Evolutionary conservation across 768 basidiomycete species (phyloP), one percentile per base, ranked within the genome.

Genomic region (Artomyces pyxidatus): DNA sequence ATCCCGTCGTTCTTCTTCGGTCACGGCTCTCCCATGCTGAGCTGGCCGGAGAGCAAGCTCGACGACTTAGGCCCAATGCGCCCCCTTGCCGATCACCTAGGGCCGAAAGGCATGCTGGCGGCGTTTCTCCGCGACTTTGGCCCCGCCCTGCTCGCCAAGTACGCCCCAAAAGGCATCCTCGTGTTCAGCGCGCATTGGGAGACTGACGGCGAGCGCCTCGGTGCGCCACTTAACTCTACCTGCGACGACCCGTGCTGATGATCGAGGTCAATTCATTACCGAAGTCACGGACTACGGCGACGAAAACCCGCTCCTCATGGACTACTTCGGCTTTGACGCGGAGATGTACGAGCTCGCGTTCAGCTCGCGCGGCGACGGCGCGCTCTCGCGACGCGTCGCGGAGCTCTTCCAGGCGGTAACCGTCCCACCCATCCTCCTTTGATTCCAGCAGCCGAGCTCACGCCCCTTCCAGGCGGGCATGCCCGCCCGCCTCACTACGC

Each of bases 101-200:
- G 81, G 2, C 72, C 76, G 6, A 67, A 65, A 5, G 79, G 83
- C 0, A 72, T 75, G 1, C 66, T 85, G 16, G 76, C 75, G 1
- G 57, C 59, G 11, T 89, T 88, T 61, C 63, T 88, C 55, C 68
- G 65, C 38, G 73, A 81, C 49, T 86, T 88, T 64, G 85, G 85
- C 0, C 78, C 80, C 1, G 69, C 68, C 0, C 60, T 88, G 25
- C 57, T 87, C 37, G 59, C 75, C 48, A 88, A 87, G 62, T 90
- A 90, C 64, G 71, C 78, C 41, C 86, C 86, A 3, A 82, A 79
- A 59, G 86, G 76, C n/a, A 82, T 88, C 45, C 76, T 89, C 4
- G 85, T 88, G 1, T 87, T 88, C 67, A 85, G 82, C 53, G 87
- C 88, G 10, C 88, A 89, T 58, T 89, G 85, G 85, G 87, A 90